Evolutionary conservation across 2,329 filamentous ascomycete species (phyloP), one percentile per base, ranked within the genome.

Genomic region (Sordariomycetes sp.): DNA sequence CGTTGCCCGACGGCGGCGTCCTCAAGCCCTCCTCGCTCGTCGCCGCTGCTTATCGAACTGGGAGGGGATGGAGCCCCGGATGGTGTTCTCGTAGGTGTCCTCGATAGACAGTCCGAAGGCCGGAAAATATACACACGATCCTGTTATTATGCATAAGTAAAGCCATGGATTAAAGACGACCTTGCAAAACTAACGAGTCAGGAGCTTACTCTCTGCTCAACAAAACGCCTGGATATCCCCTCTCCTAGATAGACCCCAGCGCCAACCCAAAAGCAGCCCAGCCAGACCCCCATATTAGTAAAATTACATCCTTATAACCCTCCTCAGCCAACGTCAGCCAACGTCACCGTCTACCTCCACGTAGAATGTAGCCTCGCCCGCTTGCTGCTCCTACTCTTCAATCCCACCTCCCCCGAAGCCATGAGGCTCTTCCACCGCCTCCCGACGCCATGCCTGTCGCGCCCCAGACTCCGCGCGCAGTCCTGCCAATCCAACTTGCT

Each of bases 401-500:
- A 69, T 10, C 81, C 81, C 24, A 86, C 72, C 32, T 84, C 80
- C 56, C 81, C 82, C 59, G 72, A 73, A 51, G 74, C 68, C 68
- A 86, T 76, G 39, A 87, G 70, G 58, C 76, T 83, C 72, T 79
- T 82, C 84, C 84, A 87, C 62, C 84, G 71, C 55, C 76, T 72
- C 50, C 77, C 78, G 52, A 85, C 72, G 59, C 75, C 79, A 59
- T 75, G 72, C 55, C 79, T 73, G 68, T 85, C 81, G 63, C 78
- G 81, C 60, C 83, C 82, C 8, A 86, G 71, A 62, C 74, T 82
- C 59, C 81, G 74, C 51, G 82, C 83, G 66, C 82, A 86, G 65
- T 86, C 82, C 59, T 84, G 80, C 83, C 82, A 86, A 59, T 86
- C 82, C 55, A 76, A 74, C 68, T 81, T 84, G 62, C 77, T 78